Evolutionary conservation across 345 rosid genomes (phyloP), one percentile per base, ranked within the genome.

Genomic region (Corymbia maculata): DNA sequence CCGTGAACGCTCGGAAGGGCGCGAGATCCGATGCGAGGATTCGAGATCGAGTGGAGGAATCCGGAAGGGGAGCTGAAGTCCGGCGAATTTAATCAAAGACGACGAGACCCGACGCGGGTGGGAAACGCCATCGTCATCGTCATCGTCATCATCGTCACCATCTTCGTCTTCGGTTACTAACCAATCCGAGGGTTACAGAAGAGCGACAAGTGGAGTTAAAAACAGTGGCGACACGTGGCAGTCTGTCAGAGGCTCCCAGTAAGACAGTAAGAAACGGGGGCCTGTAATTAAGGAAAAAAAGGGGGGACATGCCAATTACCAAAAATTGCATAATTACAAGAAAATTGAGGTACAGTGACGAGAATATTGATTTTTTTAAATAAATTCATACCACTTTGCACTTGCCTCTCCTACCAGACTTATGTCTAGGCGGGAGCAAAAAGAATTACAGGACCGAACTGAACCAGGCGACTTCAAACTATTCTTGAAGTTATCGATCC

Each of bases 401-500:
- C 15, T 32, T 55, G 28, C 28, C 21, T 22, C 61, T 55, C 22
- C 28, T 55, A 55, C 6, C 42, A 4, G 42, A 36, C 42, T 36
- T 36, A 36, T 2, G 42, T 36, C 42, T 36, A 36, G 42, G 42
- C 4, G 42, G 42, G 42, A 36, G 42, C 2, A 36, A 36, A 36
- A 36, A 36, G 4, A 36, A n/a, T n/a, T n/a, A n/a, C n/a, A 11
- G 68, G 68, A 61, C 2, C 1, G 0, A 0, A 28, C 15, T 28
- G 6, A 61, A 61, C 8, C 2, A 0, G 28, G 0, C 4, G 8
- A 3, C 11, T 3, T 0, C 26, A 0, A 1, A 12, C 3, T 7
- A 0, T 61, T 28, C 3, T 1, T 0, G 2, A 0, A 15, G 26
- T 61, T 15, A 61, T 32, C 1, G 2, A 1, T 61, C 7, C 2